Base-by-base conservation (phyloP, 192 early-diverging fungal genomes). In the Lobosporangium transversale region DNA sequence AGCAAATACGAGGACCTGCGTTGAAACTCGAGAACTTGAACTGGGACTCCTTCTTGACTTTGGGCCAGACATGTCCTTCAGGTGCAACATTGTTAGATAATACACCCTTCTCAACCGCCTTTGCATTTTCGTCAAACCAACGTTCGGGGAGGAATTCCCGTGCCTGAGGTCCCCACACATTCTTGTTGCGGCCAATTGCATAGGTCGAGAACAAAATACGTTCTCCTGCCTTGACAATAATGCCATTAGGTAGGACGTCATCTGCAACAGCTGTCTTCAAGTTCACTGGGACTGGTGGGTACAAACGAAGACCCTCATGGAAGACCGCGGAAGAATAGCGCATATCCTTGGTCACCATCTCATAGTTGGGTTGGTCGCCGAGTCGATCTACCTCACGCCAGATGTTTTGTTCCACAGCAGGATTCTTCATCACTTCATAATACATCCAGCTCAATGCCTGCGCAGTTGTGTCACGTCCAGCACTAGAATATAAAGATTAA, bases 271-370 rank as follows among this genome's bases (percentile, higher is more conserved):
- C 82, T 30, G 75, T 64, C 71, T 91, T 91, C 12, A 70, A 36
- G 35, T 91, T 84, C 1, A 23, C 30, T 6, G 91, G 92, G 4
- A 94, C 89, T 27, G 85, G 78, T 40, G 92, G 91, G 68, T 89
- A 83, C 21, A 93, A 56, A 10, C 92, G 82, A 26, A 92, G 62
- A 9, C 85, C 78, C 74, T 93, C 92, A 27, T 66, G 52, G 57
- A 89, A 88, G 15, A 83, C 79, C 3, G 86, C 87, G 2, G 62
- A 76, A 5, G 84, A 80, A 74, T 89, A 88, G 50, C 73, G 81
- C 79, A 88, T 65, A 14, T 79, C 68, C 58, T 68, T 67, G 32
- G 65, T 68, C 60, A 79, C 44, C 52, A 64, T 56, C 53, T 67
- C 64, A 24, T 79, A 79, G 0, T 55, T 76, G 18, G 65, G 55